Conservation (phyloP, 805 yeast species). For the Saturnispora besseyi region DNA sequence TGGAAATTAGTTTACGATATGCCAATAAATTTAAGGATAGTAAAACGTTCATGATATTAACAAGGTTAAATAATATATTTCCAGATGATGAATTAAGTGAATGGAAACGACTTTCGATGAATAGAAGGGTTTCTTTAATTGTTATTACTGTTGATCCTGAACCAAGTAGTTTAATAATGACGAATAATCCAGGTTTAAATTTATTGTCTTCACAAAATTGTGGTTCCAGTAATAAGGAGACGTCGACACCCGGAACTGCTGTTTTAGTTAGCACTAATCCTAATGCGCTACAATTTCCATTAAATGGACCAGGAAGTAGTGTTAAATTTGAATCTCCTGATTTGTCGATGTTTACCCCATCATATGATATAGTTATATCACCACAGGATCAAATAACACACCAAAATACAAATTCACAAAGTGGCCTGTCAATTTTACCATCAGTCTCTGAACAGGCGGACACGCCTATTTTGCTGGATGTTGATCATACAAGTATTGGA, state of each 20-base stretch:
- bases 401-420: slow-evolving; percentile 7
- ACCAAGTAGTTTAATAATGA: slow-evolving; percentile 35
- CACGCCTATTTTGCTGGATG: slow-evolving; percentile 33
- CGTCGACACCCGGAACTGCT: slow-evolving; percentile 12
- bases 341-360: slow-evolving; percentile 21
- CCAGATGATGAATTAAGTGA: slow-evolving; percentile 77
- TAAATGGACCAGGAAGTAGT: slow-evolving; percentile 9
- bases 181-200: slow-evolving; percentile 16
- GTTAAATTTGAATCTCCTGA: slow-evolving; percentile 25
- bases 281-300: slow-evolving; percentile 4
- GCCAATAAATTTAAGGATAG: slow-evolving; percentile 34
- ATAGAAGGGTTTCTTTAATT: slow-evolving; percentile 47
- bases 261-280: slow-evolving; percentile 2
- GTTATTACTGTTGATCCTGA: slow-evolving; percentile 60
- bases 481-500: slow-evolving; percentile 45
- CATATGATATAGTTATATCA: slow-evolving; percentile 21
- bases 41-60: slow-evolving; percentile 54
- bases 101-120: slow-evolving; percentile 65
- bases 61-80: slow-evolving; percentile 62
- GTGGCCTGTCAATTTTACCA: slow-evolving; percentile 3
- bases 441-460: slow-evolving; percentile 5
- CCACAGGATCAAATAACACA: slow-evolving; percentile 18
- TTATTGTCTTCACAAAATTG: slow-evolving; percentile 3
- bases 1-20: slow-evolving; percentile 47
- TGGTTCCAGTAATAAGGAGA: slow-evolving; percentile 23